A percentile compares a stretch with the other conserved stretches of the same genome.
Conservation (phyloP, 805 yeast species). For the Candida tibetensis region DNA sequence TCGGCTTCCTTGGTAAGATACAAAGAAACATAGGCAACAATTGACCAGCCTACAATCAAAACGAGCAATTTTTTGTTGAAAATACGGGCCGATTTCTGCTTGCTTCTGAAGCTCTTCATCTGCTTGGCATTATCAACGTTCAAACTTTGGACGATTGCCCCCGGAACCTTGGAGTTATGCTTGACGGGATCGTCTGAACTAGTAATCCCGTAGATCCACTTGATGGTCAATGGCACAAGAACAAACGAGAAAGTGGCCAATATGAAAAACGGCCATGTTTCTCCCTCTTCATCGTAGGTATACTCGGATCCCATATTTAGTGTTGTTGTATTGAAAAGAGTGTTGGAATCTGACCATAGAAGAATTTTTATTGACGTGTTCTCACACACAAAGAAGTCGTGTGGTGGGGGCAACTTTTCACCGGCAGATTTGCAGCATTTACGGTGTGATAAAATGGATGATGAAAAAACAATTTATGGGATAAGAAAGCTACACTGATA, state of each 20-base stretch:
- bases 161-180: constrained; percentile 25
- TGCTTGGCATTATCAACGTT: constrained; percentile 23
- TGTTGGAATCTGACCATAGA: not conserved
- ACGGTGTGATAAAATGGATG: not conserved
- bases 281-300: constrained; percentile 83
- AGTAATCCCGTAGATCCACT: constrained; percentile 19
- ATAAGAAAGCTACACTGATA: too few relatives aligned
- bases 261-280: constrained; percentile 91
- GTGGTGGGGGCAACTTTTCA: not conserved
- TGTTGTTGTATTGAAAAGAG: constrained; percentile 1
- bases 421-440: not conserved
- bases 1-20: constrained; percentile 45
- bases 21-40: constrained; percentile 41
- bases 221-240: constrained; percentile 61
- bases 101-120: constrained; percentile 25
- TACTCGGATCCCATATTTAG: constrained; percentile 47
- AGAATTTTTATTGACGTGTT: not conserved
- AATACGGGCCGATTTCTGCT: constrained; percentile 29
- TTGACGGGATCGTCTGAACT: constrained; percentile 16
- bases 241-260: constrained; percentile 67
- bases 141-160: constrained; percentile 32
- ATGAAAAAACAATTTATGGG: too few relatives aligned
- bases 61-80: constrained; percentile 36
- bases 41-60: constrained; percentile 58
- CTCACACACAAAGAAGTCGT: not conserved